Evolutionary conservation across 2,329 filamentous ascomycete genomes (phyloP).

Genomic region (Cercospora nicotianae): DNA sequence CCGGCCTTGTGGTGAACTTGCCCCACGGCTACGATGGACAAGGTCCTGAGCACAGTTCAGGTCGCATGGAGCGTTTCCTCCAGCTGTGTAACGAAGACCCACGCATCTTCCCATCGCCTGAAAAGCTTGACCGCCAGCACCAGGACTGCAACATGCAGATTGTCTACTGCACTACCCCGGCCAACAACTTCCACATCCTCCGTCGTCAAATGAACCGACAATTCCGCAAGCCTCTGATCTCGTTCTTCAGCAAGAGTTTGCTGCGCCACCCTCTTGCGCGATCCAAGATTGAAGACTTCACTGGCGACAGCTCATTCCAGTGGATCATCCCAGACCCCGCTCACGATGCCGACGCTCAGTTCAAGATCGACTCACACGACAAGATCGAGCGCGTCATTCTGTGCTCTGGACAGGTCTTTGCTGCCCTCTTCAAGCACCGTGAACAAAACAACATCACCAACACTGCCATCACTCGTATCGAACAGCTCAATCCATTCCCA

Average conservation of each 20-base stretch:
- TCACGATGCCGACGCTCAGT: conserved; percentile 65
- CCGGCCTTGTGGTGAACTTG: conserved; percentile 91
- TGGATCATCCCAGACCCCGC: conserved; percentile 94
- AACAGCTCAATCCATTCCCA: conserved; percentile 98
- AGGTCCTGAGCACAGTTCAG: conserved; percentile 96
- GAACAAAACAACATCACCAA: conserved; percentile 82
- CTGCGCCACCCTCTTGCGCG: conserved; percentile 91
- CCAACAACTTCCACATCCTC: conserved; percentile 94
- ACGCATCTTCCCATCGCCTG: conserved; percentile 80
- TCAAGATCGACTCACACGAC: conserved; percentile 70
- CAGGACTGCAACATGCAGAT: conserved; percentile 99
- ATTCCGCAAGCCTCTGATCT: conserved; percentile 95
- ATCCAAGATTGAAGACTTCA: conserved; percentile 87
- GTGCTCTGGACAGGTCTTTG: conserved; percentile 93
- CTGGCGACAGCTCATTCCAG: conserved; percentile 85
- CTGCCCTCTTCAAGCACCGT: conserved; percentile 86
- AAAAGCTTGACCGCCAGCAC: conserved; percentile 94
- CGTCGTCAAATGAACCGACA: conserved; percentile 98
- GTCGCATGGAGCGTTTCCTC: conserved; percentile 93
- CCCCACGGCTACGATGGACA: conserved; percentile 98
- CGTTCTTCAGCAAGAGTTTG: conserved; percentile 98
- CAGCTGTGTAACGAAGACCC: conserved; percentile 98
- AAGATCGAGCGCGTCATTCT: conserved; percentile 92
- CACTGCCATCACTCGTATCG: conserved; percentile 89
- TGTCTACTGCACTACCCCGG: conserved; percentile 91